Evolutionary conservation across 2,329 filamentous ascomycete genomes (phyloP).

Genomic region (Fusarium sp.): DNA sequence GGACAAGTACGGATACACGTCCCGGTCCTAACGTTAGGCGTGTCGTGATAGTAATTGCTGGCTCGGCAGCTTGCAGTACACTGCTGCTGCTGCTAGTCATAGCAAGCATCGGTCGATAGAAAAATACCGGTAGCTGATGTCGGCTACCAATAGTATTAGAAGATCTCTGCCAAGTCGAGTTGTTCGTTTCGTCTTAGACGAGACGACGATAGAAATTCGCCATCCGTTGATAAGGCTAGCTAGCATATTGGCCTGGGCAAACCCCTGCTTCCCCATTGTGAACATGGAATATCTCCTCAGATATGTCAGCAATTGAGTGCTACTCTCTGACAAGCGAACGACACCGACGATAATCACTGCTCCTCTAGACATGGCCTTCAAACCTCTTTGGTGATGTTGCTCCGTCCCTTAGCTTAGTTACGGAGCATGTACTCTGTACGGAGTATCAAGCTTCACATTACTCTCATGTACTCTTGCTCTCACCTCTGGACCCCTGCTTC

Average conservation of each 20-base stretch:
- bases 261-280: slow-evolving; percentile 17
- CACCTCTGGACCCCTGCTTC: slow-evolving; percentile 31
- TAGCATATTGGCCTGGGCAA: no score
- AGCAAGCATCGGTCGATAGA: slow-evolving; percentile 14
- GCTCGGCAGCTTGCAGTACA: background rate
- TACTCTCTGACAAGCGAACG: background rate
- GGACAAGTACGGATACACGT: background rate
- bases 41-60: slow-evolving; percentile 2
- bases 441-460: background rate
- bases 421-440: background rate
- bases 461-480: no score
- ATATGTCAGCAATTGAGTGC: background rate
- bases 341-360: slow-evolving; percentile 29
- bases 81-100: slow-evolving; percentile 2
- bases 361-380: slow-evolving; percentile 32
- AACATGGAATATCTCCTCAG: background rate
- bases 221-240: slow-evolving; percentile 15
- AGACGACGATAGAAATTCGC: background rate
- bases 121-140: background rate
- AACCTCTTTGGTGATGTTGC: slow-evolving; percentile 30
- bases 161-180: slow-evolving; percentile 6
- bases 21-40: background rate
- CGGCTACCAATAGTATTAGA: background rate
- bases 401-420: slow-evolving; percentile 12
- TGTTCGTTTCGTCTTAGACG: slow-evolving; percentile 20